These are phyloP conservation scores for Komagataella mondaviorum DNA, from an alignment of 805 yeast species.

Conservation along the genomic window DNA sequence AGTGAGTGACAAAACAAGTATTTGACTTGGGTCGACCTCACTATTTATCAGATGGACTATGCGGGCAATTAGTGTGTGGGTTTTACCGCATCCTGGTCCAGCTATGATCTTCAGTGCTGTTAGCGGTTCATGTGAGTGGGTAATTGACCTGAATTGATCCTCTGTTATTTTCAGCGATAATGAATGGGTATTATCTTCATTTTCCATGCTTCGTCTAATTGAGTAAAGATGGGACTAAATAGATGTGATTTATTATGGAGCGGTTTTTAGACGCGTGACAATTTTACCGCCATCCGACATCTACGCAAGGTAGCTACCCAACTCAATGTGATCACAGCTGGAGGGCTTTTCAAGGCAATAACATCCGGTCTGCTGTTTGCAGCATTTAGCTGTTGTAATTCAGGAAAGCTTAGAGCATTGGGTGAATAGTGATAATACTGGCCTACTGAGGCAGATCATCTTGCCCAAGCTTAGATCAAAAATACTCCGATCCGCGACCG, in stretches of 20 bases:
- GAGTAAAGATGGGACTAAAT: not conserved
- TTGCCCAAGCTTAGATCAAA: not conserved
- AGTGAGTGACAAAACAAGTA: slow-evolving; percentile 54
- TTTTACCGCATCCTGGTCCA: slow-evolving; percentile 71
- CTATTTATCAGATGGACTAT: slow-evolving; percentile 30
- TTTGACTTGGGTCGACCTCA: slow-evolving; percentile 33
- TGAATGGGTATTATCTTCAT: not conserved
- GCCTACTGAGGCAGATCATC: not conserved
- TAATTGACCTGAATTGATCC: slow-evolving; percentile 32
- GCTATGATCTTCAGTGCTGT: slow-evolving; percentile 40
- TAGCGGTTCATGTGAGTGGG: slow-evolving; percentile 22
- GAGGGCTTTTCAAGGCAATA: too few species aligned
- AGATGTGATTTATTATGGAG: not conserved
- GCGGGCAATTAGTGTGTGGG: slow-evolving; percentile 41
- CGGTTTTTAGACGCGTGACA: not conserved
- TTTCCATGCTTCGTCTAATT: not conserved
- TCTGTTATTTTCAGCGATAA: slow-evolving; percentile 18
- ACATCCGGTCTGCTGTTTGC: too few species aligned
- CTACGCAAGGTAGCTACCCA: not conserved
- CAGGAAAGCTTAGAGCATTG: too few species aligned
- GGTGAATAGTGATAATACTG: too few species aligned
- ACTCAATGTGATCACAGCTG: too few species aligned
- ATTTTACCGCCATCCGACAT: not conserved
- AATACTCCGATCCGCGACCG: not conserved
- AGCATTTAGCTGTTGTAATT: too few species aligned